Base-by-base conservation (phyloP, 2,329 filamentous ascomycete species). In the Colletotrichum nymphaeae region DNA sequence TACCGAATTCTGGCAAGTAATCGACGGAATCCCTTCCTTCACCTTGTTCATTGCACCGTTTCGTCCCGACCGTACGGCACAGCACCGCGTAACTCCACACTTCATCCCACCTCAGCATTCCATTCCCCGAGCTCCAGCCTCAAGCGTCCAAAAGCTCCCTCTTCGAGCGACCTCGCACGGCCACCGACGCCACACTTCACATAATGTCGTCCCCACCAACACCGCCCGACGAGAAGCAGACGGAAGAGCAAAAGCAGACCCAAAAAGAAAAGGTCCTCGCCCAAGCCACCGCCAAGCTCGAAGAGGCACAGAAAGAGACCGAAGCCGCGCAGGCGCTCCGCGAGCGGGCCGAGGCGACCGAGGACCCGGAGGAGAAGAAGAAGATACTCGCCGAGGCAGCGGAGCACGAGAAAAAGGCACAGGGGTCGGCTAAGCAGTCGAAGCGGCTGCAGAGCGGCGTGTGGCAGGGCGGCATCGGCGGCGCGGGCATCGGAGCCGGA, bases 401-500 rank as follows among this genome's bases (percentile, higher is more conserved):
- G 11, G 59, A 66, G 55, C 70, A 73, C 16, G 70, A 73, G 24
- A 55, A 70, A 12, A 73, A 53, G 67, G 28, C 70, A 8, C 53
- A 70, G 35, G 19, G 55, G 1, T 49, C 70, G 2, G 35, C 35
- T 2, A 55, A 32, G n/a, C 67, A 73, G 8, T 53, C 70, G n/a
- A 60, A 73, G 22, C 60, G 70, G 5, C 28, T 73, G 24, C 70
- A 73, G 30, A 73, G 67, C 35, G 70, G 70, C 32, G 16, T 73
- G 16, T 73, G 70, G 70, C 70, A 73, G 56, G 70, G 70, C 32
- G 70, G 70, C 5, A 12, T 73, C 5, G 67, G 70, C 26, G 70
- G 70, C 35, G 70, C 70, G 16, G 70, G 70, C 2, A 73, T 73
- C n/a, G 70, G 70, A 5, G 70, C 70, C 1, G 67, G 67, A 2